These are phyloP conservation scores for Saccharomycopsis fermentans DNA, from an alignment of 805 yeast species.

Conservation along the genomic window DNA sequence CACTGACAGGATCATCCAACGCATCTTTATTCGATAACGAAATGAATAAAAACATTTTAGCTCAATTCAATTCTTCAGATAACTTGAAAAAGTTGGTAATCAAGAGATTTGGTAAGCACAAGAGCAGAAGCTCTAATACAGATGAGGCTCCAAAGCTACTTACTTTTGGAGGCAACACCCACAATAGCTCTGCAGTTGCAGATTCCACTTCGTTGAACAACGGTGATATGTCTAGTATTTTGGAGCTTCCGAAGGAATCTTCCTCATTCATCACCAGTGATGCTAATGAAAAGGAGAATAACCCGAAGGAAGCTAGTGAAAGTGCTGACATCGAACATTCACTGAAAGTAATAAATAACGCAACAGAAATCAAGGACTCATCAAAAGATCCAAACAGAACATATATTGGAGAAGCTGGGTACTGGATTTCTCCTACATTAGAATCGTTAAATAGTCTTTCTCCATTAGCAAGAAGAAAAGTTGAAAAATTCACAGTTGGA, in stretches of 20 bases:
- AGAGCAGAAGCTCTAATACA: background rate
- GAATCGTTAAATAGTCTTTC: conserved; percentile 50
- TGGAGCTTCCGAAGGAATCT: background rate
- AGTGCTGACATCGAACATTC: background rate
- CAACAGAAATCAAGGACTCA: background rate
- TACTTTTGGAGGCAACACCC: background rate
- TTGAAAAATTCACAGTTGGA: conserved; percentile 64
- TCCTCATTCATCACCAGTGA: background rate
- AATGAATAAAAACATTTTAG: conserved; percentile 21
- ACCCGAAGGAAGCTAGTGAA: conserved; percentile 2
- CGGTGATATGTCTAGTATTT: background rate
- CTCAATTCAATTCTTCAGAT: conserved; percentile 12
- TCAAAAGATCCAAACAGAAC: background rate
- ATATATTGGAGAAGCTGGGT: conserved; percentile 53
- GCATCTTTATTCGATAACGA: conserved; percentile 18
- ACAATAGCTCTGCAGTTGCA: background rate
- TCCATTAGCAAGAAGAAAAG: conserved; percentile 51
- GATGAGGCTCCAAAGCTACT: conserved; percentile 2
- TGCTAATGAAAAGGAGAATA: background rate
- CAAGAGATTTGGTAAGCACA: conserved; percentile 6
- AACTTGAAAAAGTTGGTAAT: conserved; percentile 14
- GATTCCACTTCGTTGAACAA: background rate
- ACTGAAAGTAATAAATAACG: background rate
- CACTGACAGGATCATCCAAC: background rate
- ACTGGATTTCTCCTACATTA: conserved; percentile 77